Evolutionary conservation across 2,329 filamentous ascomycete genomes (phyloP).

Genomic region (Aspergillus sp.): DNA sequence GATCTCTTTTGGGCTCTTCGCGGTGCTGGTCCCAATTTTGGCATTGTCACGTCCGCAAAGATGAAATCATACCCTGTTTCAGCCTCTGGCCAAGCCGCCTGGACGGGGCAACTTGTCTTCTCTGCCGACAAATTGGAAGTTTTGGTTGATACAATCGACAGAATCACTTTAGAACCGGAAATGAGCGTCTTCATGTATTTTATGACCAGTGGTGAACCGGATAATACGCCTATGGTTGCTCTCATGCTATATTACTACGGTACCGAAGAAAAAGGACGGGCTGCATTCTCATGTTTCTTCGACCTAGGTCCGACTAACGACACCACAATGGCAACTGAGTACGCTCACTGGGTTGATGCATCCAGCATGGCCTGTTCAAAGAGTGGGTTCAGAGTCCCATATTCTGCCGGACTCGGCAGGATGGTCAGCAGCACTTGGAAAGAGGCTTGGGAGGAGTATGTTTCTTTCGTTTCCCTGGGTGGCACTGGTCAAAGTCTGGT

Average conservation of each 20-base stretch:
- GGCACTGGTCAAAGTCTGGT: neutral
- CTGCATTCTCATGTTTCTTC: slow-evolving; percentile 4
- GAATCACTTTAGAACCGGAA: neutral
- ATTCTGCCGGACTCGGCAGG: neutral
- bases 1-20: slow-evolving; percentile 13
- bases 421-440: slow-evolving; percentile 7
- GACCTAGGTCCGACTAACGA: slow-evolving; percentile 1
- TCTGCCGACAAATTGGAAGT: neutral
- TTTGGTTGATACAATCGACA: neutral
- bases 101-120: slow-evolving; percentile 2
- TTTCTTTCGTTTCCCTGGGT: neutral
- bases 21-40: slow-evolving; percentile 12
- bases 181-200: slow-evolving; percentile 4
- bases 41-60: slow-evolving; percentile 8
- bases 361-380: neutral
- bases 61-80: slow-evolving; percentile 5
- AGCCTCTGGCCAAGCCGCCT: neutral
- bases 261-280: neutral
- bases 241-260: slow-evolving; percentile 7
- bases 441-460: slow-evolving; percentile 4
- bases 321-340: neutral
- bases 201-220: neutral
- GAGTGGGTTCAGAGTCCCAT: neutral
- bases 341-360: slow-evolving; percentile 8
- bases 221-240: neutral